These are phyloP conservation scores for Russula virescens DNA, from an alignment of 768 basidiomycete genomes.

Conservation along the genomic window DNA sequence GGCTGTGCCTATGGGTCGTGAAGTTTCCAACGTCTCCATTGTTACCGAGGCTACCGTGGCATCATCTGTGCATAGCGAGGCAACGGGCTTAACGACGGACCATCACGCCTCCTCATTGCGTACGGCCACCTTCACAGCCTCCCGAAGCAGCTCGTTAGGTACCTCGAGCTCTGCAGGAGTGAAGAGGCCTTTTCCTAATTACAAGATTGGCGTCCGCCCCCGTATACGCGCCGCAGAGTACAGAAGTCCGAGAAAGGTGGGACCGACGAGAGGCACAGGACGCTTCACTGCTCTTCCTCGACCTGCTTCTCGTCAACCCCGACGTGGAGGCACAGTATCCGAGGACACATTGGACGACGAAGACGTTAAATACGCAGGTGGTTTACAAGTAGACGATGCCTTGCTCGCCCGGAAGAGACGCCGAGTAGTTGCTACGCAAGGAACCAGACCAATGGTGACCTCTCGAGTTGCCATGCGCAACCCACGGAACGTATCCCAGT, in stretches of 20 bases:
- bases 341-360: constrained; percentile 24
- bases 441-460: not conserved
- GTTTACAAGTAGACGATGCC: not conserved
- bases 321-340: constrained; percentile 11
- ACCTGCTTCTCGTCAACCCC: constrained; percentile 6
- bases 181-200: constrained; percentile 28
- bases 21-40: constrained; percentile 22
- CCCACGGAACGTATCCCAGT: not conserved
- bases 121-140: constrained; percentile 28
- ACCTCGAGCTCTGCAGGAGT: constrained; percentile 27
- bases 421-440: constrained; percentile 4
- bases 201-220: constrained; percentile 11
- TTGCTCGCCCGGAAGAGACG: constrained; percentile 18
- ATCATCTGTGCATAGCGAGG: constrained; percentile 25
- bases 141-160: constrained; percentile 22
- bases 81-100: constrained; percentile 30
- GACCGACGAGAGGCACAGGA: constrained; percentile 1
- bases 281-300: constrained; percentile 9
- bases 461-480: constrained; percentile 7
- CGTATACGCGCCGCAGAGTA: constrained; percentile 7
- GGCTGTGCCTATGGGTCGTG: constrained; percentile 23
- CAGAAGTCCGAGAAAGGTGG: constrained; percentile 12
- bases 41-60: constrained; percentile 22
- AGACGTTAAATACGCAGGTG: not conserved
- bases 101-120: constrained; percentile 30